phyloP scores from a whole-genome alignment of 768 basidiomycete genomes.

The Russula griseocarnosa region DNA sequence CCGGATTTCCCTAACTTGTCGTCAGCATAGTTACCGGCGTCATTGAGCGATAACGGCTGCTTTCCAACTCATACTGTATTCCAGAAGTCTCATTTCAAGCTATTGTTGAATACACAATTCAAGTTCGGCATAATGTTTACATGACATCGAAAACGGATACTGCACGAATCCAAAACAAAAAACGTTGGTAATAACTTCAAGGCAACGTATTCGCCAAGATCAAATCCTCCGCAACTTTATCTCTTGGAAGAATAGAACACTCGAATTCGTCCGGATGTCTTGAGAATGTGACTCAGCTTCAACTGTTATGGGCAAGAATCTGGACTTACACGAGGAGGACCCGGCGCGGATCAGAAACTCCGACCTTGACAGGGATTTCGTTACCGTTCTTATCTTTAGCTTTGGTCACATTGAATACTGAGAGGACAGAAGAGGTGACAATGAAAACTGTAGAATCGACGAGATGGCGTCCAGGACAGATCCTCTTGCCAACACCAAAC shows the following conservation, averaged over 20 bases:
- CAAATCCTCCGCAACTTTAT: slow-evolving; percentile 15
- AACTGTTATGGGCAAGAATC: too few relatives aligned
- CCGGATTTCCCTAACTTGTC: too few relatives aligned
- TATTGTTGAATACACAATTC: too few relatives aligned
- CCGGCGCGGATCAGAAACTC: neutral
- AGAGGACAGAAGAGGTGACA: slow-evolving; percentile 12
- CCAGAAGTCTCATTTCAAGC: too few relatives aligned
- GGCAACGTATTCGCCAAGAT: neutral
- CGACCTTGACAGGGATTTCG: slow-evolving; percentile 14
- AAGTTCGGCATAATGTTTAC: neutral
- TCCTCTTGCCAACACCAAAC: slow-evolving; percentile 22
- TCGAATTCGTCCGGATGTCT: slow-evolving; percentile 13
- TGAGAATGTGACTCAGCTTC: neutral
- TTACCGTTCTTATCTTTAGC: slow-evolving; percentile 18
- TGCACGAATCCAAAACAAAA: too few relatives aligned
- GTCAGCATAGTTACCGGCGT: too few relatives aligned
- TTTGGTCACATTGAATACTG: slow-evolving; percentile 21
- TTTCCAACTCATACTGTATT: too few relatives aligned
- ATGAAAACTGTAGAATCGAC: slow-evolving; percentile 28
- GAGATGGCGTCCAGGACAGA: slow-evolving; percentile 29
- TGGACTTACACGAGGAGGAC: neutral
- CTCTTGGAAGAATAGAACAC: slow-evolving; percentile 19
- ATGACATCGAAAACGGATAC: neutral
- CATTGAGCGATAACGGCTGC: too few relatives aligned
- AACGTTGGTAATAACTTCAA: neutral